Evolutionary conservation across 1,139 yeast species (phyloP), one percentile per base, ranked within the genome.

Genomic region (Geotrichum aggregatum): DNA sequence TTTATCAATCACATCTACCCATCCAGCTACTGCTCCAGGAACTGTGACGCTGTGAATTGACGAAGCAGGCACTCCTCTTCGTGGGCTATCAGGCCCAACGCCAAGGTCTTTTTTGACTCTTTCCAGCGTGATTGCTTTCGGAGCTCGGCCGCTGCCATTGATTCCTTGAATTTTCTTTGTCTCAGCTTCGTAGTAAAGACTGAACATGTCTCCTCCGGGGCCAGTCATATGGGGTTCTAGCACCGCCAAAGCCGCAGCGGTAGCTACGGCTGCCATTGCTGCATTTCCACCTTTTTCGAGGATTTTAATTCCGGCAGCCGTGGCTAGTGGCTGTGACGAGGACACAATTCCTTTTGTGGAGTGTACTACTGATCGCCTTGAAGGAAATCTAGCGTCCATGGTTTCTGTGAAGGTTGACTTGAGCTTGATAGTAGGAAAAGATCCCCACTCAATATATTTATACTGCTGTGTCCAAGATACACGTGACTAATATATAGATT

Each of bases 121-220:
- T 21, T 82, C 83, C 16, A 84, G 68, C 1, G 75, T 70, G 13
- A 82, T 61, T 13, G 71, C 69, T 24, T 73, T 65, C 1, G 92
- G 85, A 1, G 91, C 74, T 54, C 87, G 75, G 7, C 95, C 95
- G 39, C 87, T 80, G 3, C 92, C 95, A 65, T 86, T 87, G 59
- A 87, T 63, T 0, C 92, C 95, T 53, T 73, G 70, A 0, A 84
- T 86, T 54, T 73, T 70, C 52, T 76, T 73, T 22, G 76, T 71
- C 34, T 68, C 61, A 35, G 75, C 75, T 43, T 79, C 76, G 66
- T 82, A 83, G 63, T 74, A 82, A 47, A 86, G 69, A 1, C 83
- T 79, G 71, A 85, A 87, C 56, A 87, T 83, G 64, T 87, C 95
- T 31, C 95, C 95, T 2, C 95, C 95, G 52, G 86, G 76, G 13